These are phyloP conservation scores for Ustilago curta DNA, from an alignment of 1,284 basidiomycete species.

Conservation along the genomic window DNA sequence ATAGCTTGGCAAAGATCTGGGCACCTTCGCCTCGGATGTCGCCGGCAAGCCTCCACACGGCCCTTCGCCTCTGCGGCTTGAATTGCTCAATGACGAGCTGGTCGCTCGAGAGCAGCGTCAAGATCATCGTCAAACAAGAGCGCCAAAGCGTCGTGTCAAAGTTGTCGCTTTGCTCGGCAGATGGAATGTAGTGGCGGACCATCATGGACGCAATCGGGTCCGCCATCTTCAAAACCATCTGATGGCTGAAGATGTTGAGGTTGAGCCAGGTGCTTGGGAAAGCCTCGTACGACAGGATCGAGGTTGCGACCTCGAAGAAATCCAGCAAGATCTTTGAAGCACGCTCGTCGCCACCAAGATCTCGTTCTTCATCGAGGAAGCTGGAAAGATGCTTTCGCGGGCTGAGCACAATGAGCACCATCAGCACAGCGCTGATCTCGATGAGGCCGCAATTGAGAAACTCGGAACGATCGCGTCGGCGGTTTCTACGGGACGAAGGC, in stretches of 20 bases:
- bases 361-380: slow-evolving; percentile 74
- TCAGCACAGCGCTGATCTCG: slow-evolving; percentile 86
- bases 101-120: slow-evolving; percentile 86
- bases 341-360: slow-evolving; percentile 57
- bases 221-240: slow-evolving; percentile 87
- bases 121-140: slow-evolving; percentile 82
- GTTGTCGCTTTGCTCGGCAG: slow-evolving; percentile 73
- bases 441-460: slow-evolving; percentile 83
- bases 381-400: slow-evolving; percentile 81
- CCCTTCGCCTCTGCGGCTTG: slow-evolving; percentile 89
- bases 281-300: slow-evolving; percentile 86
- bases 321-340: slow-evolving; percentile 79
- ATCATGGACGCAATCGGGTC: slow-evolving; percentile 83
- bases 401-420: slow-evolving; percentile 83
- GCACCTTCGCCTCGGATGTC: slow-evolving; percentile 94
- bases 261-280: slow-evolving; percentile 94
- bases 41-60: slow-evolving; percentile 93
- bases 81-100: slow-evolving; percentile 94
- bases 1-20: slow-evolving; percentile 82
- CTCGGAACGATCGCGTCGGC: slow-evolving; percentile 36
- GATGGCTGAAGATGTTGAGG: slow-evolving; percentile 88
- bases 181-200: slow-evolving; percentile 84
- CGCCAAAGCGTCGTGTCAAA: slow-evolving; percentile 87
- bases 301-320: slow-evolving; percentile 84
- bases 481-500: slow-evolving; percentile 47